These are phyloP conservation scores for Trichoderma sp. DNA, from an alignment of 2,329 filamentous ascomycete species.

Conservation along the genomic window DNA sequence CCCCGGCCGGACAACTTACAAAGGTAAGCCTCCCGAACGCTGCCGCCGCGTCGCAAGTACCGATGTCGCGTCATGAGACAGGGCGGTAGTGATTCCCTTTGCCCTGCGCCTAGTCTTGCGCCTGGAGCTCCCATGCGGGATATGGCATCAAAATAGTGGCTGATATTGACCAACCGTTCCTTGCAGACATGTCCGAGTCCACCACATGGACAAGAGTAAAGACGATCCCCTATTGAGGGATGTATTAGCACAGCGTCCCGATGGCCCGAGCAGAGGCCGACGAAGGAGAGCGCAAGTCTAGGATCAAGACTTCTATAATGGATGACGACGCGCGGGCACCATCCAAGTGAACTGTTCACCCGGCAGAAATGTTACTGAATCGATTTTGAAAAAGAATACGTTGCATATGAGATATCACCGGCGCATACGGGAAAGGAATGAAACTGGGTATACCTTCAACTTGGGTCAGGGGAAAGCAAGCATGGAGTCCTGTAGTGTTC, in stretches of 20 bases:
- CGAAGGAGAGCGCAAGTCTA: constrained; percentile 59
- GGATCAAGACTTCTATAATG: not conserved
- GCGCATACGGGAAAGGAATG: constrained; percentile 20
- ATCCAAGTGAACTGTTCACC: not conserved
- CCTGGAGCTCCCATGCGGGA: not conserved
- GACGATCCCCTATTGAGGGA: constrained; percentile 80
- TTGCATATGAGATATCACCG: constrained; percentile 13
- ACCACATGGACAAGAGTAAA: constrained; percentile 86
- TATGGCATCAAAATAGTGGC: not conserved
- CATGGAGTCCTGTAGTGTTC: constrained; percentile 23
- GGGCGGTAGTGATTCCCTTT: not conserved
- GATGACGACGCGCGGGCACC: not conserved
- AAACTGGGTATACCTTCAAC: constrained; percentile 7
- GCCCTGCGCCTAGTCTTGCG: not conserved
- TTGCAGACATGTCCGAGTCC: constrained; percentile 82
- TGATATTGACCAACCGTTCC: constrained; percentile 27
- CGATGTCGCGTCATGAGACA: not conserved
- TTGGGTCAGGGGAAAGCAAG: constrained; percentile 21
- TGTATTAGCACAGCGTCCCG: constrained; percentile 81
- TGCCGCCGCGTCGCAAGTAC: not conserved
- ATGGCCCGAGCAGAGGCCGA: constrained; percentile 80
- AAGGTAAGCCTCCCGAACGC: constrained; percentile 59
- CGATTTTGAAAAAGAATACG: constrained; percentile 9
- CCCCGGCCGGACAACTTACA: constrained; percentile 94
- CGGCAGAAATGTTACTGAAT: constrained; percentile 4